Base-by-base conservation (phyloP, 805 yeast species). In the Lachancea nothofagi region DNA sequence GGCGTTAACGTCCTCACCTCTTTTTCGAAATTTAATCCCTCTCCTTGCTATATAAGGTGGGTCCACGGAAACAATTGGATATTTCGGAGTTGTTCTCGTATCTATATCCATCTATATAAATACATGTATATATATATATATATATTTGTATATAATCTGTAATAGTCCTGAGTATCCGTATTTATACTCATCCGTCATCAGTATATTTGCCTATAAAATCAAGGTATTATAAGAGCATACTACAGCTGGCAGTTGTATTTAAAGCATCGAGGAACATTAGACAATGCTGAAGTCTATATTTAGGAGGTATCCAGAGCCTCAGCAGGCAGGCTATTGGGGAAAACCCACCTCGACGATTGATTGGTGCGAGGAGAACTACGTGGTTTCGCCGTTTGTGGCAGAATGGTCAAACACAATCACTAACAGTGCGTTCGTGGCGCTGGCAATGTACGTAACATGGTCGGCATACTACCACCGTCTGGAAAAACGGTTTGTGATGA, bases 351-450 rank as follows among this genome's bases (percentile, higher is more conserved):
- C 96, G 27, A 89, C 97, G n/a, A 93, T 93, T 27, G 98, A 90
- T 57, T 90, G 97, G 97, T 90, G 98, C 64, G 98, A 90, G 56
- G 97, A 93, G 62, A 90, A 90, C 66, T 90, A 90, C 58, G 90
- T 88, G 8, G 84, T 89, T 1, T 74, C 90, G 9, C 74, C 74
- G 9, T 93, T 84, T 54, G 71, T 93, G 38, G 97, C 97, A 3
- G 98, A 93, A 60, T 83, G 86, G 41, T 72, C 90, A 43, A 93
- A 93, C 57, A 85, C 97, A 2, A 52, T 78, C 20, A 87, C 98
- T 30, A 93, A 93, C 48, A 62, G 71, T 2, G 67, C 67, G 24
- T 78, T 77, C 50, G 64, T 75, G 28, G 50, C 72, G 5, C 59
- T 77, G 15, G 95, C 94, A 0, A 33, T 54, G n/a, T 81, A 69